These are phyloP conservation scores for Papiliotrema flavescens DNA, from an alignment of 1,284 basidiomycete genomes.

Conservation along the genomic window DNA sequence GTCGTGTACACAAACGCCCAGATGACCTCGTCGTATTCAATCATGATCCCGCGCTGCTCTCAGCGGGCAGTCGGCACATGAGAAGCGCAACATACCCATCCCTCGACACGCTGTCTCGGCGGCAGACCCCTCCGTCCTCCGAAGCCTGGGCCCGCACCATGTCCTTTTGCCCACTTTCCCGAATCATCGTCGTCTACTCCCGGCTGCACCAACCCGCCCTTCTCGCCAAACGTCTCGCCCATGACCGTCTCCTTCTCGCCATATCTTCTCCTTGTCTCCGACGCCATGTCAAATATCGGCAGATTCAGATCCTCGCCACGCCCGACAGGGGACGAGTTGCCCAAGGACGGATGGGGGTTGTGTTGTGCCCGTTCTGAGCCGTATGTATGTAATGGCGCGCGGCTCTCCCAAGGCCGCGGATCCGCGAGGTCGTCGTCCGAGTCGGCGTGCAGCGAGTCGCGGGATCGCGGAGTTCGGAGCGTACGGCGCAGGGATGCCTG, in stretches of 20 bases:
- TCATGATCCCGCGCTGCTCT: slow-evolving; percentile 67
- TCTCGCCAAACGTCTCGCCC: slow-evolving; percentile 11
- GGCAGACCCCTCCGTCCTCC: slow-evolving; percentile 40
- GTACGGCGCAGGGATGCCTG: not conserved
- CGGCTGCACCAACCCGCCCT: slow-evolving; percentile 2
- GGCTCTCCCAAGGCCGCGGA: slow-evolving; percentile 43
- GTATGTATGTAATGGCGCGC: slow-evolving; percentile 32
- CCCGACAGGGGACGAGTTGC: not conserved
- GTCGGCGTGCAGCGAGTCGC: slow-evolving; percentile 14
- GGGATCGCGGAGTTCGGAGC: not conserved
- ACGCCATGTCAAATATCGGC: slow-evolving; percentile 24
- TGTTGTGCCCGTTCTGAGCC: slow-evolving; percentile 22
- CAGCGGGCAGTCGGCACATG: not conserved
- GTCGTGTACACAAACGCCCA: slow-evolving; percentile 84
- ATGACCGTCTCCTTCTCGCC: slow-evolving; percentile 24
- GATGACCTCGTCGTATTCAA: slow-evolving; percentile 78
- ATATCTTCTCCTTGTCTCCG: slow-evolving; percentile 28
- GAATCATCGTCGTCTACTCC: slow-evolving; percentile 27
- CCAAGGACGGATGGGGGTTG: slow-evolving; percentile 1
- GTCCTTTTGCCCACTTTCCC: slow-evolving; percentile 45
- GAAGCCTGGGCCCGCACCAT: slow-evolving; percentile 40
- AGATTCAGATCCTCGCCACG: slow-evolving; percentile 7
- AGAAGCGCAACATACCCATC: slow-evolving; percentile 33
- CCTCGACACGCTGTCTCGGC: slow-evolving; percentile 35
- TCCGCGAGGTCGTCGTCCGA: slow-evolving; percentile 33